Conservation (phyloP, 257 asterid species). For the Solanum verrucosum region DNA sequence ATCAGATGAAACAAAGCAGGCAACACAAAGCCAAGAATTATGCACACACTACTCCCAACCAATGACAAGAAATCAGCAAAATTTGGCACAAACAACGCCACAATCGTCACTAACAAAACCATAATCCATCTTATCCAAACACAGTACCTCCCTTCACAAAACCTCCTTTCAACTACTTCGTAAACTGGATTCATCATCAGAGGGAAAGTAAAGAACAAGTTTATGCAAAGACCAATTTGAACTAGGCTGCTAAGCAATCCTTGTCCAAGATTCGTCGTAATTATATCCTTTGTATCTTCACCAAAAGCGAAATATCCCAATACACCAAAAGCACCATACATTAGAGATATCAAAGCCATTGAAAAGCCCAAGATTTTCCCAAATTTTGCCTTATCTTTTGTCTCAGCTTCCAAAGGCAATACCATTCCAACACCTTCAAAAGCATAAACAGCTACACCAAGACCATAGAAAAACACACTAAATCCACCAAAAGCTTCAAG, state of each 20-base stretch:
- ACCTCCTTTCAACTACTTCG: neutral
- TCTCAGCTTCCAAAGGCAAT: neutral
- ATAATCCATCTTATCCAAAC: conserved; percentile 1
- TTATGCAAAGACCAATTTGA: neutral
- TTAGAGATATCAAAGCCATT: neutral
- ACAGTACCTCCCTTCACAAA: neutral
- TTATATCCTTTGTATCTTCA: neutral
- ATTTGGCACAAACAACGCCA: neutral
- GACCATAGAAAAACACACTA: neutral
- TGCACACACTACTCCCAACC: conserved; percentile 4
- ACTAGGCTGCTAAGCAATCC: neutral
- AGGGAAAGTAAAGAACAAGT: neutral
- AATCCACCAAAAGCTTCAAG: neutral
- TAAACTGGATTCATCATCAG: neutral
- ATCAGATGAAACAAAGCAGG: conserved; percentile 1
- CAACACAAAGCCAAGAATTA: conserved; percentile 1
- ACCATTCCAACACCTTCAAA: conserved; percentile 1
- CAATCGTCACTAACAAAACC: neutral
- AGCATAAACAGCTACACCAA: neutral
- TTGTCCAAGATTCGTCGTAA: neutral
- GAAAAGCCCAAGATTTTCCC: neutral
- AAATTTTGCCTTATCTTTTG: neutral
- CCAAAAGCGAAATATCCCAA: conserved; percentile 2
- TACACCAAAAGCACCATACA: neutral
- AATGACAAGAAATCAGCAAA: conserved; percentile 4